Percentiles rank a stretch among this genome's conserved stretches.
These are phyloP conservation scores for Camelina laxa DNA, from an alignment of 345 rosid genomes.

Conservation along the genomic window DNA sequence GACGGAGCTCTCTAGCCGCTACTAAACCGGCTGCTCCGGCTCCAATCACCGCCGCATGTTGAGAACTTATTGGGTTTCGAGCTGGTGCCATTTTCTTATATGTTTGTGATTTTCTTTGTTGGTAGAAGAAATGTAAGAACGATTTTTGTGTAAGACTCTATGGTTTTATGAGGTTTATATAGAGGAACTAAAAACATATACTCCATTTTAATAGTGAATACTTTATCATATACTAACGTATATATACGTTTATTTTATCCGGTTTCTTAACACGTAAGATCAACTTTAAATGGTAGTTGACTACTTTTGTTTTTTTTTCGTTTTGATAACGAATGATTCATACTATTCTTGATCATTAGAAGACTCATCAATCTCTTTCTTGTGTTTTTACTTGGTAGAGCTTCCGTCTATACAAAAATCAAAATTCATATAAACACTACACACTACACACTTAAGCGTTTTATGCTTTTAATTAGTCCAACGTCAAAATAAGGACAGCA, in stretches of 20 bases:
- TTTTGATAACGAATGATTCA: neutral
- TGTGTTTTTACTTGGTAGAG: neutral
- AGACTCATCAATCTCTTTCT: too few relatives aligned
- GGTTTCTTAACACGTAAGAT: neutral
- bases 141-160: neutral
- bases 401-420: neutral
- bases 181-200: neutral
- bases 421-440: neutral
- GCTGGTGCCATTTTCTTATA: slow-evolving; percentile 31
- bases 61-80: slow-evolving; percentile 13
- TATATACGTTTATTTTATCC: neutral
- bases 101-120: neutral
- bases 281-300: neutral
- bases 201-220: neutral
- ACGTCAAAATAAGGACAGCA: neutral
- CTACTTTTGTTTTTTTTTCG: too few relatives aligned
- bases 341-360: too few relatives aligned
- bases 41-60: slow-evolving; percentile 77
- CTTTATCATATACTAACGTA: too few relatives aligned
- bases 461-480: too few relatives aligned
- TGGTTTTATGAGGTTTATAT: neutral
- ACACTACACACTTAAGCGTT: too few relatives aligned
- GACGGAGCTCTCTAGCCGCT: slow-evolving; percentile 69
- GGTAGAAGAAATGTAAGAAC: neutral
- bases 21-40: slow-evolving; percentile 87